Percentiles rank a stretch among this genome's conserved stretches.
Evolutionary conservation across 257 asterid genomes (phyloP).

Genomic region (Solanum peruvianum): DNA sequence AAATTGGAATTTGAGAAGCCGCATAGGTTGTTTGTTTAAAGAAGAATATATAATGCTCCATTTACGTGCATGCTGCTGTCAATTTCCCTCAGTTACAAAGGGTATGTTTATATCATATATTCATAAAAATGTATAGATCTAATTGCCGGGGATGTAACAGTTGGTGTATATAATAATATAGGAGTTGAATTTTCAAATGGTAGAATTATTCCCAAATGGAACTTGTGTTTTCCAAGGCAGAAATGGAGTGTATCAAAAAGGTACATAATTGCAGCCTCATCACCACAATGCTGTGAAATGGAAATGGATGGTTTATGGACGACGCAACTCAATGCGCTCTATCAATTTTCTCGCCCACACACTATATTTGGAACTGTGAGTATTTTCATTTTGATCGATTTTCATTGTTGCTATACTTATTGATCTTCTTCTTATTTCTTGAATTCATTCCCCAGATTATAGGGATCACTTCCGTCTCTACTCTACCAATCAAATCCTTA

Average conservation of each 20-base stretch:
- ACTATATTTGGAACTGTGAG: constrained; percentile 7
- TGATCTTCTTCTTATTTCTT: neutral
- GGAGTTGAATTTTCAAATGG: neutral
- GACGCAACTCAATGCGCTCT: neutral
- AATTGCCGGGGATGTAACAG: neutral
- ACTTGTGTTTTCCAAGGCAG: neutral
- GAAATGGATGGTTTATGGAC: neutral
- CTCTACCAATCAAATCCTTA: constrained; percentile 1
- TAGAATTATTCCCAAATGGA: neutral
- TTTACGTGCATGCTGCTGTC: neutral
- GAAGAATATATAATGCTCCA: neutral
- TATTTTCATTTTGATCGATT: neutral
- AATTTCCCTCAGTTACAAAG: neutral
- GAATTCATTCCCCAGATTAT: neutral
- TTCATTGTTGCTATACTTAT: too few relatives aligned
- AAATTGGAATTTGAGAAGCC: neutral
- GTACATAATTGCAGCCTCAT: neutral
- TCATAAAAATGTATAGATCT: neutral
- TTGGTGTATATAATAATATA: neutral
- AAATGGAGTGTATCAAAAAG: neutral
- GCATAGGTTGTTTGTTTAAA: neutral
- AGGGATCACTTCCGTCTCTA: constrained; percentile 7
- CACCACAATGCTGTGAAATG: neutral
- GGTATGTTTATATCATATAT: neutral
- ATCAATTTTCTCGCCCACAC: constrained; percentile 8